Evolutionary conservation across 2,329 filamentous ascomycete genomes (phyloP).

Genomic region (Camptophora hylomeconis): DNA sequence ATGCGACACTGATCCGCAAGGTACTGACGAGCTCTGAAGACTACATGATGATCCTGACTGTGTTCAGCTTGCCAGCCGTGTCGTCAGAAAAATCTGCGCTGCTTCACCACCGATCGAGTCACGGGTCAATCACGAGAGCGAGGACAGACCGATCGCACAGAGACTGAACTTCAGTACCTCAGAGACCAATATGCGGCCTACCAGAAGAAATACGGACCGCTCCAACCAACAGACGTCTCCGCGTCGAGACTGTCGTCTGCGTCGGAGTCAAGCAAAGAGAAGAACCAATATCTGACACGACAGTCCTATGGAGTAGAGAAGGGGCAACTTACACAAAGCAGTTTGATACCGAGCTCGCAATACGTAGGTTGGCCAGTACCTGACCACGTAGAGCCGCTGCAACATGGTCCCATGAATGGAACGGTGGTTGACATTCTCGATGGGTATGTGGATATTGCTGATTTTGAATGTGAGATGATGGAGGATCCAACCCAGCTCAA

Average conservation of each 20-base stretch:
- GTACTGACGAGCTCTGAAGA: too few species aligned
- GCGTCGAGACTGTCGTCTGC: too few species aligned
- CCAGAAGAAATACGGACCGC: conserved; percentile 39
- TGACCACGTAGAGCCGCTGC: conserved; percentile 7
- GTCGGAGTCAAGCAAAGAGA: too few species aligned
- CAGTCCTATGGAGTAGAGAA: too few species aligned
- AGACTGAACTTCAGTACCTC: conserved; percentile 58
- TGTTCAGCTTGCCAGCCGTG: conserved; percentile 75
- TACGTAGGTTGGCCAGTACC: conserved; percentile 16
- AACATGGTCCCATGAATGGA: conserved; percentile 41
- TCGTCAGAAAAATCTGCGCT: conserved; percentile 60
- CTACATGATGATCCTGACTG: too few species aligned
- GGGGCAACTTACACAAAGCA: neutral
- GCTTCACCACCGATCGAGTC: conserved; percentile 76
- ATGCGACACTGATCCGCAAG: conserved; percentile 69
- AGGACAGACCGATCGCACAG: conserved; percentile 65
- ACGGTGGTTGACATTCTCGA: conserved; percentile 67
- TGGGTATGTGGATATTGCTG: conserved; percentile 58
- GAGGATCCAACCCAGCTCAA: conserved; percentile 28
- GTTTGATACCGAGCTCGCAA: conserved; percentile 9
- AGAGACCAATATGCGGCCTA: conserved; percentile 54
- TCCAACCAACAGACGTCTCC: too few species aligned
- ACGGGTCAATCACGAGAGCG: conserved; percentile 67
- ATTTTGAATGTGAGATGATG: conserved; percentile 54
- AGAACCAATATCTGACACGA: neutral